These are phyloP conservation scores for Hanseniaspora hatyaiensis DNA, from an alignment of 805 yeast species.

Conservation along the genomic window DNA sequence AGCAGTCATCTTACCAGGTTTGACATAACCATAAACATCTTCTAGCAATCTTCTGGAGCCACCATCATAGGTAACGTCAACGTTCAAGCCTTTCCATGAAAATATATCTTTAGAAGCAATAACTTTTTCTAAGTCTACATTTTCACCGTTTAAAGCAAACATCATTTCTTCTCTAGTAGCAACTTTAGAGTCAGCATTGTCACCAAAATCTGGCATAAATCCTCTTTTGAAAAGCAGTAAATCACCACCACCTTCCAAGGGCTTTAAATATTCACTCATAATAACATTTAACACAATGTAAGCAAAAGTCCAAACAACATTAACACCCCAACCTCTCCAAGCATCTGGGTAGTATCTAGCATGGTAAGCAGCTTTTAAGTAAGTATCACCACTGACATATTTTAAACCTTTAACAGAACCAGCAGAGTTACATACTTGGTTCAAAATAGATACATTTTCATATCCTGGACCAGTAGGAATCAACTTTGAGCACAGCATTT, in stretches of 20 bases:
- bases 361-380: conserved; percentile 31
- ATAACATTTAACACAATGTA: conserved; percentile 30
- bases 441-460: conserved; percentile 30
- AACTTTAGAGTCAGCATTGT: conserved; percentile 30
- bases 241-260: conserved; percentile 33
- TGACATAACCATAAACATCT: conserved; percentile 58
- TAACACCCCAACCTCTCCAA: conserved; percentile 55
- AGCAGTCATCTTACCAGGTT: conserved; percentile 72
- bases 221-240: conserved; percentile 38
- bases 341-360: conserved; percentile 36
- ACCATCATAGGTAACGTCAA: conserved; percentile 50
- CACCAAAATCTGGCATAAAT: conserved; percentile 30
- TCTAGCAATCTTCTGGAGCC: conserved; percentile 47
- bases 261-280: conserved; percentile 32
- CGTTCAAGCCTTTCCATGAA: conserved; percentile 62
- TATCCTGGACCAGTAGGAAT: conserved; percentile 51
- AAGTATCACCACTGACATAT: conserved; percentile 37
- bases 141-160: conserved; percentile 28
- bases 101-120: conserved; percentile 41
- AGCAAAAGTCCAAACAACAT: conserved; percentile 37
- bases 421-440: conserved; percentile 41
- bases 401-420: conserved; percentile 40
- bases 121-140: conserved; percentile 27
- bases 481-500: conserved; percentile 39
- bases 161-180: conserved; percentile 33